Conservation (phyloP, 2,329 filamentous ascomycete genomes). For the Leptosphaerulina australis region DNA sequence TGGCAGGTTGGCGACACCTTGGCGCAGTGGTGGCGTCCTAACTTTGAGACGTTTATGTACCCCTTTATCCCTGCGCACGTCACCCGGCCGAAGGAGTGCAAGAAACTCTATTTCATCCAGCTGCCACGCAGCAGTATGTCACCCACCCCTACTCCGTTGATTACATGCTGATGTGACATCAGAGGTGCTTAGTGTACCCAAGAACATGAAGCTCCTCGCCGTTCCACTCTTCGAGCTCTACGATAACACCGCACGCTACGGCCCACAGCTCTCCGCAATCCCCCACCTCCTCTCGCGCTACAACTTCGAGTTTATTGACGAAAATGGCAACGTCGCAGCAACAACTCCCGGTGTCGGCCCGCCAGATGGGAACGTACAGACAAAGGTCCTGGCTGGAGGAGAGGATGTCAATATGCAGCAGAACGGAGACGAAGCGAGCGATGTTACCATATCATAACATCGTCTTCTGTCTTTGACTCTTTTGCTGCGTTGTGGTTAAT, state of each 20-base stretch:
- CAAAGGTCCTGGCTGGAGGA: constrained; percentile 47
- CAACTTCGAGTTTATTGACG: constrained; percentile 97
- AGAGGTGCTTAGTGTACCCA: constrained; percentile 96
- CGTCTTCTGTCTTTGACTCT: neutral
- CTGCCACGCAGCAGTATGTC: constrained; percentile 82
- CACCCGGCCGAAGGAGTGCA: constrained; percentile 96
- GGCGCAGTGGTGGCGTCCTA: constrained; percentile 98
- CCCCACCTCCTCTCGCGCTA: constrained; percentile 93
- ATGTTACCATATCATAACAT: constrained; percentile 41
- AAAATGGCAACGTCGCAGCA: constrained; percentile 85
- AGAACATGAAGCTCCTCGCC: constrained; percentile 99
- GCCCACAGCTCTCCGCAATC: constrained; percentile 93
- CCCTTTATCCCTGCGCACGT: constrained; percentile 96
- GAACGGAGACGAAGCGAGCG: constrained; percentile 46
- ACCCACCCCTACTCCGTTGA: constrained; percentile 6
- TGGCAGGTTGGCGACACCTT: constrained; percentile 96
- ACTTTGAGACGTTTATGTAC: constrained; percentile 99
- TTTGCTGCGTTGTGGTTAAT: neutral
- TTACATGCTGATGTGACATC: constrained; percentile 24
- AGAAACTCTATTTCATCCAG: constrained; percentile 98
- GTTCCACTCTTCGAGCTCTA: constrained; percentile 98
- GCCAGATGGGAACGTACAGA: constrained; percentile 43
- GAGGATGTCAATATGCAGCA: constrained; percentile 48
- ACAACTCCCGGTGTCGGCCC: constrained; percentile 79
- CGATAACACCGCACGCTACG: constrained; percentile 94